These are phyloP conservation scores for Gentiana straminea DNA, from an alignment of 257 asterid species.

Conservation along the genomic window DNA sequence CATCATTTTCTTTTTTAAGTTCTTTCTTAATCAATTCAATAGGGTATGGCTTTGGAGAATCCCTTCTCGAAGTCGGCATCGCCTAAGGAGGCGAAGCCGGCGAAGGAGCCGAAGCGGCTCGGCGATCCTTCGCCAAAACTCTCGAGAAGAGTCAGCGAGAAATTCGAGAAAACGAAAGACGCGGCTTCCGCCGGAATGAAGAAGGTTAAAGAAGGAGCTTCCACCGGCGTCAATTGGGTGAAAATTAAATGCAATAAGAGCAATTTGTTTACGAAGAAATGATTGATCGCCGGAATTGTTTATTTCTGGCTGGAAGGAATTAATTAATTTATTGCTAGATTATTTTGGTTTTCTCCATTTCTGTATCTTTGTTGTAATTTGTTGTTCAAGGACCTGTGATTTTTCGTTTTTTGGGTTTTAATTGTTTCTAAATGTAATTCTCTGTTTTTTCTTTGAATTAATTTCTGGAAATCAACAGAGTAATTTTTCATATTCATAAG, in stretches of 20 bases:
- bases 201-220: conserved; percentile 46
- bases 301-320: neutral
- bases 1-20: conserved; percentile 1
- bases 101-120: conserved; percentile 15
- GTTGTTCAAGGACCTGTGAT: too few species aligned
- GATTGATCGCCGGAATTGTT: neutral
- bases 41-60: neutral
- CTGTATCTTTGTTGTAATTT: too few species aligned
- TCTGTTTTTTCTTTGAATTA: too few species aligned
- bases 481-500: too few species aligned
- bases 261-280: conserved; percentile 47
- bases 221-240: conserved; percentile 46
- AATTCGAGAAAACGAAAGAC: conserved; percentile 44
- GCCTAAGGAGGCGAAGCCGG: neutral
- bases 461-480: too few species aligned
- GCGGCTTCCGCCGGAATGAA: conserved; percentile 36
- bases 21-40: neutral
- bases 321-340: too few species aligned
- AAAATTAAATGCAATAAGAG: conserved; percentile 36
- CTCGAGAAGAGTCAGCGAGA: conserved; percentile 23
- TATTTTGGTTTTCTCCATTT: too few species aligned
- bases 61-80: conserved; percentile 14
- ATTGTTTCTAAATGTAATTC: too few species aligned
- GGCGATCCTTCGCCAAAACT: conserved; percentile 23
- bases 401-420: too few species aligned